Evolutionary conservation across 495 filamentous ascomycete genomes (phyloP).

Genomic region (Penicillium ochrochloron): DNA sequence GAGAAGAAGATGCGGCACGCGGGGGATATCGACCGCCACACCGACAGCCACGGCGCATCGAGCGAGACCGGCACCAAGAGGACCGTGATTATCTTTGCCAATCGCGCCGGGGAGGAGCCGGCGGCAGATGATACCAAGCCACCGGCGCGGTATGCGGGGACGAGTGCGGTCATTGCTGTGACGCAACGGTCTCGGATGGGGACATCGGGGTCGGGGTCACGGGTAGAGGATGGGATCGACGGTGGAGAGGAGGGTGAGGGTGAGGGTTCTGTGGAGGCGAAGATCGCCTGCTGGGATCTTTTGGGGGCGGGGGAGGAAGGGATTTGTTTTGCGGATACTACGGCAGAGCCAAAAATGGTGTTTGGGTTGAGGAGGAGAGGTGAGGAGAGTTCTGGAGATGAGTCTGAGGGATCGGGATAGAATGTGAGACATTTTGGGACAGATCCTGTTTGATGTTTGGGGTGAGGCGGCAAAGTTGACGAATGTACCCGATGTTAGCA

Average conservation of each 20-base stretch:
- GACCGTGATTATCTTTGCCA: conserved; percentile 80
- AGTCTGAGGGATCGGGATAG: conserved; percentile 15
- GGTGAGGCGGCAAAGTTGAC: background rate
- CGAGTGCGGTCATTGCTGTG: conserved; percentile 79
- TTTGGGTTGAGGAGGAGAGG: conserved; percentile 39
- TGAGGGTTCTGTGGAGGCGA: conserved; percentile 39
- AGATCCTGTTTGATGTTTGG: background rate
- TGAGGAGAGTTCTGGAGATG: conserved; percentile 5
- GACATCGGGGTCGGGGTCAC: conserved; percentile 32
- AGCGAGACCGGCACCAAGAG: conserved; percentile 45
- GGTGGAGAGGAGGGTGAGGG: conserved; percentile 14
- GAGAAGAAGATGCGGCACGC: conserved; percentile 49
- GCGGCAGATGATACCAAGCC: conserved; percentile 46
- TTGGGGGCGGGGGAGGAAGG: conserved; percentile 51
- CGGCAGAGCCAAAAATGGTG: conserved; percentile 45
- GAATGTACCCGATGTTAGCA: background rate
- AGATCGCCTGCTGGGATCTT: conserved; percentile 53
- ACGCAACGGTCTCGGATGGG: conserved; percentile 40
- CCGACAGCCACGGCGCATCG: conserved; percentile 14
- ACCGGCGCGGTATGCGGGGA: conserved; percentile 73
- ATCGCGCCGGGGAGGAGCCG: conserved; percentile 76
- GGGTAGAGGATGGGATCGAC: conserved; percentile 27
- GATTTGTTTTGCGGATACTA: conserved; percentile 56
- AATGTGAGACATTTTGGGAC: conserved; percentile 9
- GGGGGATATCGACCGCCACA: conserved; percentile 30